phyloP scores from a whole-genome alignment of 2,329 filamentous ascomycete species.

The Cyclaneusma minus region DNA sequence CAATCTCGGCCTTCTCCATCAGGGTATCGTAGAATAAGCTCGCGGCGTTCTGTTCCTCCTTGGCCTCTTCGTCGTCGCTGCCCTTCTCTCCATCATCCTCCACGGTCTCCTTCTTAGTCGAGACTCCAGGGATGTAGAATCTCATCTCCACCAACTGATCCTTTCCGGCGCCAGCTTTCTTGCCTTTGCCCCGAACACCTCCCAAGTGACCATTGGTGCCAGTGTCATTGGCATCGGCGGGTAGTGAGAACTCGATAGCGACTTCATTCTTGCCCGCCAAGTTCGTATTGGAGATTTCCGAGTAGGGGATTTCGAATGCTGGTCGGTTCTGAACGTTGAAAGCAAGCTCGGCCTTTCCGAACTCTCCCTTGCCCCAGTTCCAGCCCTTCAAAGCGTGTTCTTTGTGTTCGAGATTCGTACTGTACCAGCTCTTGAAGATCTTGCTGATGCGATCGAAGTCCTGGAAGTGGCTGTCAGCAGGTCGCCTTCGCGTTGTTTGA shows the following conservation, averaged over 20 bases:
- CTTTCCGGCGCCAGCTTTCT: slow-evolving; percentile 74
- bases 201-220: slow-evolving; percentile 60
- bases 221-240: slow-evolving; percentile 54
- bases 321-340: slow-evolving; percentile 97
- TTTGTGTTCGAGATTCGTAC: slow-evolving; percentile 76
- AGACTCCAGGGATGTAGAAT: slow-evolving; percentile 91
- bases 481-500: slow-evolving; percentile 1
- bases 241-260: slow-evolving; percentile 79
- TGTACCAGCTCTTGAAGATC: slow-evolving; percentile 97
- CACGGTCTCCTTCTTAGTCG: slow-evolving; percentile 54
- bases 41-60: slow-evolving; percentile 87
- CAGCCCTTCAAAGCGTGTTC: slow-evolving; percentile 92
- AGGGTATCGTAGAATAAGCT: slow-evolving; percentile 96
- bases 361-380: slow-evolving; percentile 99
- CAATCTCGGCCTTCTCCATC: slow-evolving; percentile 97
- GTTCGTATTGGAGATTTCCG: slow-evolving; percentile 96
- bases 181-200: slow-evolving; percentile 61
- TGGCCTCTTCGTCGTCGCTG: slow-evolving; percentile 39
- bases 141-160: slow-evolving; percentile 98
- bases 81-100: slow-evolving; percentile 57
- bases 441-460: slow-evolving; percentile 85
- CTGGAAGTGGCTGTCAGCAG: slow-evolving; percentile 23
- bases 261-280: slow-evolving; percentile 96
- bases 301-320: slow-evolving; percentile 92
- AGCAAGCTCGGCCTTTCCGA: slow-evolving; percentile 82